phyloP scores from a whole-genome alignment of 2,329 filamentous ascomycete genomes.

The Colletotrichum lupini region DNA sequence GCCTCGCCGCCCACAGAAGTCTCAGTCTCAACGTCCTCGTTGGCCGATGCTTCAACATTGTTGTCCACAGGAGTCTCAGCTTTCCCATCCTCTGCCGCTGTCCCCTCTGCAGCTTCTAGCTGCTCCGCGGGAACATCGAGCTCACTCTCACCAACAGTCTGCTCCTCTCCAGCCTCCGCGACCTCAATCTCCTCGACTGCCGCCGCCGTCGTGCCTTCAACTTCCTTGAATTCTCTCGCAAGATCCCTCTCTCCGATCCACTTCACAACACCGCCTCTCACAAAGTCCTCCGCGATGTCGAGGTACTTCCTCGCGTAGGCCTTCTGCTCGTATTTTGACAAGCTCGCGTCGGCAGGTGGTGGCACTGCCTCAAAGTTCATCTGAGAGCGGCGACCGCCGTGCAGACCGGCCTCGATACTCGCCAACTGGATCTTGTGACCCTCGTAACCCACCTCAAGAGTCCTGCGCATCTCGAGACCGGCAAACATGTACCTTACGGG shows the following conservation, averaged over 20 bases:
- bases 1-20: neutral
- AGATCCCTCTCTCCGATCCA: slow-evolving; percentile 25
- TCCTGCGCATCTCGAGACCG: slow-evolving; percentile 64
- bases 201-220: neutral
- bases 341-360: neutral
- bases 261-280: slow-evolving; percentile 8
- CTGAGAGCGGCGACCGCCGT: slow-evolving; percentile 63
- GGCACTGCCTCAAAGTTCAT: slow-evolving; percentile 52
- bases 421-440: slow-evolving; percentile 62
- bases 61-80: neutral
- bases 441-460: slow-evolving; percentile 53
- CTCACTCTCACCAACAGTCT: neutral
- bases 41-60: neutral
- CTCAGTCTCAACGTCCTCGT: neutral
- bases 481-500: slow-evolving; percentile 51
- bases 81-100: neutral
- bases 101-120: too few species aligned
- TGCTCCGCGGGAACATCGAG: neutral
- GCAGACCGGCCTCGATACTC: slow-evolving; percentile 61
- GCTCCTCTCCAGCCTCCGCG: neutral
- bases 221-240: neutral
- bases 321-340: neutral
- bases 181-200: neutral
- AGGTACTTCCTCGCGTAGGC: neutral
- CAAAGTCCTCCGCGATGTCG: neutral